Evolutionary conservation across 306 rosid species (phyloP), one percentile per base, ranked within the genome.

Genomic region (Rosa rugosa): DNA sequence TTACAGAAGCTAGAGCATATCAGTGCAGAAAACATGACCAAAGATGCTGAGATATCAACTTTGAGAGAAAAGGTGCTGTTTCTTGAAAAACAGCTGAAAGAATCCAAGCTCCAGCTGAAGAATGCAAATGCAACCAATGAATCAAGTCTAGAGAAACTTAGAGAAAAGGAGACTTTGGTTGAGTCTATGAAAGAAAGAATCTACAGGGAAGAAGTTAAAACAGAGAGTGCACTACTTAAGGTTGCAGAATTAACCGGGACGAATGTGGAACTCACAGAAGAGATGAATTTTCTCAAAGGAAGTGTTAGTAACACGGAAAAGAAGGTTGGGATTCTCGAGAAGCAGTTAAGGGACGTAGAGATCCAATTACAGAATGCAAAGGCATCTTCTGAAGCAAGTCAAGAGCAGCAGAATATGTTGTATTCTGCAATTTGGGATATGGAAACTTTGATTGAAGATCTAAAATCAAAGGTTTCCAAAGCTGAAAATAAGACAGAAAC

Each of bases 371-470:
- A 91, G 85, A 86, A 91, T 81, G 97, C 96, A 0, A 96, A 85
- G 87, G 90, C 86, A 16, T 87, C 94, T 23, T 86, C 94, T 18
- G 99, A 96, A 86, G 99, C 94, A 62, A 89, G 94, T 81, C 99
- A 93, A 87, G 99, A 96, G 80, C 99, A 96, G 83, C 98, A 90
- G 83, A 96, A 93, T 84, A 96, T 93, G 99, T 74, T 96, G 68
- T 96, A 96, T 83, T 54, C 94, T 45, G 99, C 99, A 63, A 96
- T 96, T 79, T 93, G 97, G 98, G 99, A 96, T 78, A 96, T 93
- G 99, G 99, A 96, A 84, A 91, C 90, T 72, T 80, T 96, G 60
- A 96, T 96, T 65, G 99, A 96, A 85, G 99, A 96, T 75, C 91
- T 96, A 27, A 93, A 90, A 83, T 96, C 99, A 31, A 93, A 96